Evolutionary conservation across 306 rosid species (phyloP), one percentile per base, ranked within the genome.

Genomic region (Fragaria nilgerrensis): DNA sequence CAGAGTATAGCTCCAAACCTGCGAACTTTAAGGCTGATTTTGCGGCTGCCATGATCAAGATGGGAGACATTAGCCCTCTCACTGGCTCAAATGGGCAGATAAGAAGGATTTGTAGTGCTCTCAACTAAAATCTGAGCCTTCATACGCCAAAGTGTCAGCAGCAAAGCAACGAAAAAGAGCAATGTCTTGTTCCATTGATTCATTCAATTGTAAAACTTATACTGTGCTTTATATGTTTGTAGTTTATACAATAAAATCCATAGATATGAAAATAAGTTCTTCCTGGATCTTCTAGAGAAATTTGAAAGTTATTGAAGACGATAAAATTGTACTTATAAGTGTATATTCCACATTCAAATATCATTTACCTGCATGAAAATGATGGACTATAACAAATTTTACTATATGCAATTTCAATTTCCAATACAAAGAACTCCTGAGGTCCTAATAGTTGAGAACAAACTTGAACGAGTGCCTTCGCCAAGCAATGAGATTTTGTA

Each of bases 41-140:
- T 8, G 77, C 74, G 0, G n/a, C 81, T 3, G 74, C 84, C 52
- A 80, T 80, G 80, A 75, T 80, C 39, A 69, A 75, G 66, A 80
- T 80, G 84, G 84, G 84, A 22, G 50, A 81, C 48, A 76, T 81
- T 72, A 7, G 43, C 0, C 81, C 84, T 41, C 73, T 81, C 41
- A 71, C 70, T 10, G 78, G 84, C 47, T 81, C 70, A 29, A 37
- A 45, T 49, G 84, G 84, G 3, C 69, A 81, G 29, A 64, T 81
- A 20, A 63, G 84, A 62, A 81, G 5, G 58, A 76, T 81, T 32
- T 71, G 84, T 22, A 66, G 81, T n/a, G 84, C 77, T 4, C 36
- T 81, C 17, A 81, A 81, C 74, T 81, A 20, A 69, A 68, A 14
- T 14, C 23, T 45, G 13, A 64, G 44, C n/a, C 44, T 63, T 32